A percentile compares a stretch with the other conserved stretches of the same genome.
phyloP scores from a whole-genome alignment of 1,284 basidiomycete genomes.

The Vanrija sp. region DNA sequence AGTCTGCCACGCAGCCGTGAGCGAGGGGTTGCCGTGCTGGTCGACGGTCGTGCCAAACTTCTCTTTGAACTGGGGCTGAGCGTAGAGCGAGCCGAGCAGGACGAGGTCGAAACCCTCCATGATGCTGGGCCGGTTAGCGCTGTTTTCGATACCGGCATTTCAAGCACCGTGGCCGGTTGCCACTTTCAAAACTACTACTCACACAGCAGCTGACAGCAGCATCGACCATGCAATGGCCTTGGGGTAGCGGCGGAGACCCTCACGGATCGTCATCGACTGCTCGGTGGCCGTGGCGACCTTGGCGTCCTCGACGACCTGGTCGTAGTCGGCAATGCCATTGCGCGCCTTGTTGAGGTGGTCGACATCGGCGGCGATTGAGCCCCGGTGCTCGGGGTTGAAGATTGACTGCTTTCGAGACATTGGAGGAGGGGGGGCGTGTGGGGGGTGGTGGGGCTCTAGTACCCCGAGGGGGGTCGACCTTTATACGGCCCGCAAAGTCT shows the following conservation, averaged over 20 bases:
- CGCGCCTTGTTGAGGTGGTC: too few species aligned
- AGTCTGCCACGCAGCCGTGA: conserved; percentile 49
- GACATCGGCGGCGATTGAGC: too few species aligned
- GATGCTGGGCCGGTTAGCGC: neutral
- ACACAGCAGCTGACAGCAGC: conserved; percentile 28
- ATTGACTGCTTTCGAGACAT: too few species aligned
- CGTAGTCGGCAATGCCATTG: conserved; percentile 1
- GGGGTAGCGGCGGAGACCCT: conserved; percentile 38
- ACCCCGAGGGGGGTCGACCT: too few species aligned
- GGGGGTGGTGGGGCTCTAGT: too few species aligned
- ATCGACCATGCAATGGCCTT: conserved; percentile 47
- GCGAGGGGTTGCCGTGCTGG: conserved; percentile 27
- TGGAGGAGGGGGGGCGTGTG: too few species aligned
- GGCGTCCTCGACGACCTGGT: conserved; percentile 3
- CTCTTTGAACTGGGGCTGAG: conserved; percentile 10
- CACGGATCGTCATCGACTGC: conserved; percentile 24
- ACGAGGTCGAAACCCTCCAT: conserved; percentile 1
- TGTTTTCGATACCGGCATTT: too few species aligned
- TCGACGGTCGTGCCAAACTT: conserved; percentile 13
- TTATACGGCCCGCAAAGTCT: too few species aligned
- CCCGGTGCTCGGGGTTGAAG: too few species aligned
- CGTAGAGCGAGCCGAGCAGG: conserved; percentile 5
- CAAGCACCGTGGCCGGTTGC: too few species aligned
- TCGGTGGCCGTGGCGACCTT: conserved; percentile 24
- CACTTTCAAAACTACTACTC: conserved; percentile 2